A percentile compares a stretch with the other conserved stretches of the same genome.
Evolutionary conservation across 2,329 filamentous ascomycete genomes (phyloP).

Genomic region (Thielaviopsis cerberus): DNA sequence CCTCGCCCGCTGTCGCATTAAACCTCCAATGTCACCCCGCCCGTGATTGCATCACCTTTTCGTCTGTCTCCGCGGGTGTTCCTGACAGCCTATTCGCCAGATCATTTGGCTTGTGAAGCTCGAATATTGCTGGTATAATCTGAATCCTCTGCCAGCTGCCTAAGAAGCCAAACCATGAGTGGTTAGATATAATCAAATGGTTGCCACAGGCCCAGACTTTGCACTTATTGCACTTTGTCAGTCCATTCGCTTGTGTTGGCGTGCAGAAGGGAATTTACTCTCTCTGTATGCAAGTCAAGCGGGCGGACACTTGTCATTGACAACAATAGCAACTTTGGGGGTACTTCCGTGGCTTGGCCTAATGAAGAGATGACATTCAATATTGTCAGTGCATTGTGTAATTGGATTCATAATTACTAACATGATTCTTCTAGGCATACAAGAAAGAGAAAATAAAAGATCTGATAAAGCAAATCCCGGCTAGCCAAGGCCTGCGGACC

Average conservation of each 20-base stretch:
- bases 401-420: not conserved
- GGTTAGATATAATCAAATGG: not conserved
- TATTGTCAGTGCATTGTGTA: not conserved
- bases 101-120: not conserved
- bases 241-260: not conserved
- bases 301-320: not conserved
- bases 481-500: not conserved
- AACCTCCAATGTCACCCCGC: not conserved
- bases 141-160: not conserved
- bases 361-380: not conserved
- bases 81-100: not conserved
- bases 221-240: not conserved
- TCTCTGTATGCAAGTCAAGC: not conserved
- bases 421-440: no score
- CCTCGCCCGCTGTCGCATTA: not conserved
- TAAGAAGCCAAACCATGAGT: not conserved
- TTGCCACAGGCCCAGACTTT: not conserved
- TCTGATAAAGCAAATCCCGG: not conserved
- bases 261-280: no score
- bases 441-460: not conserved
- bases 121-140: not conserved
- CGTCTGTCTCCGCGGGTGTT: not conserved
- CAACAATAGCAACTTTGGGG: not conserved
- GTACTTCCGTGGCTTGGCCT: not conserved
- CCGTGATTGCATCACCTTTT: not conserved